A percentile compares a stretch with the other conserved stretches of the same genome.
Evolutionary conservation across 2,329 filamentous ascomycete genomes (phyloP).

Genomic region (Diplodia sapinea): DNA sequence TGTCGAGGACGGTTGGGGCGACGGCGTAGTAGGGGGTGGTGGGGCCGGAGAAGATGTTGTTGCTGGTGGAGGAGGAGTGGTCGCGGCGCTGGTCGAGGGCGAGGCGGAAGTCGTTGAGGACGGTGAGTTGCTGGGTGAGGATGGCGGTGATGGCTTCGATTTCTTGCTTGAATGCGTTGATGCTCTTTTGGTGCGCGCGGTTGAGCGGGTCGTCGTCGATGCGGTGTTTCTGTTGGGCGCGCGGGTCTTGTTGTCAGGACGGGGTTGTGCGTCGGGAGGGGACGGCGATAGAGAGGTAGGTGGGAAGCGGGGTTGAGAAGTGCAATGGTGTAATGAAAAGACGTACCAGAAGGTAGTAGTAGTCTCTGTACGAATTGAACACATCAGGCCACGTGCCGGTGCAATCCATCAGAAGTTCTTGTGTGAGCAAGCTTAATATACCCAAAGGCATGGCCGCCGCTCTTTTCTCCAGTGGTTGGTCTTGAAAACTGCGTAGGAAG

Average conservation of each 20-base stretch:
- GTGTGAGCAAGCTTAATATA: constrained; percentile 3
- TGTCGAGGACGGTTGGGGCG: constrained; percentile 2
- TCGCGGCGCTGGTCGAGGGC: constrained; percentile 14
- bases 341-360: constrained; percentile 13
- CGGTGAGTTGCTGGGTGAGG: constrained; percentile 14
- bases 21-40: not conserved
- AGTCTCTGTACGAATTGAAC: constrained; percentile 8
- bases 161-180: constrained; percentile 23
- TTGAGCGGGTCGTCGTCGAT: constrained; percentile 28
- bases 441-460: constrained; percentile 18
- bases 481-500: constrained; percentile 16
- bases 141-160: constrained; percentile 22
- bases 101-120: constrained; percentile 13
- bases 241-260: not conserved
- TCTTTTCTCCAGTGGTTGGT: not conserved
- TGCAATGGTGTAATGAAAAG: no score
- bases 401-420: constrained; percentile 9
- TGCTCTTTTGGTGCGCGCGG: constrained; percentile 15
- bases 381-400: constrained; percentile 12
- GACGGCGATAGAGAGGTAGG: not conserved
- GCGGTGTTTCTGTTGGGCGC: constrained; percentile 20
- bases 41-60: no score
- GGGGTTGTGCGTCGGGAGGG: not conserved
- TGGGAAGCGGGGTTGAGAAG: not conserved
- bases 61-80: not conserved